Conservation (phyloP, 1,284 basidiomycete species). For the Athelia sp. region DNA sequence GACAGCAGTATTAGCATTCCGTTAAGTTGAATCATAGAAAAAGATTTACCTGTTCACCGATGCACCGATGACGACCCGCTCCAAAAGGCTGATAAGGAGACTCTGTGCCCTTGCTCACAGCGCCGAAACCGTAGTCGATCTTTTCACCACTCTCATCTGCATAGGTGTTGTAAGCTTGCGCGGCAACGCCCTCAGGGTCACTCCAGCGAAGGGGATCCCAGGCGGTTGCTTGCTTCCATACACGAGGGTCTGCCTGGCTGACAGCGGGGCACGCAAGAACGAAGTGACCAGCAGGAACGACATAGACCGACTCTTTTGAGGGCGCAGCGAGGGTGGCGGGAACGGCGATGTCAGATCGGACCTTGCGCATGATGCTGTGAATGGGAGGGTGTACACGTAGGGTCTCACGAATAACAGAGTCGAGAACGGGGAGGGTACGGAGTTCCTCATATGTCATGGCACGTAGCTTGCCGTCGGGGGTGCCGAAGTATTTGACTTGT, state of each 20-base stretch:
- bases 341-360: constrained; percentile 80
- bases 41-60: constrained; percentile 77
- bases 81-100: constrained; percentile 95
- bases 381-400: constrained; percentile 91
- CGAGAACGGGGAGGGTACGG: constrained; percentile 78
- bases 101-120: constrained; percentile 89
- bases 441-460: constrained; percentile 87
- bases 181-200: constrained; percentile 73
- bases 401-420: constrained; percentile 90
- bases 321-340: constrained; percentile 80
- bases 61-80: constrained; percentile 91
- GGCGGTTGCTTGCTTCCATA: constrained; percentile 72
- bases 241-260: constrained; percentile 79
- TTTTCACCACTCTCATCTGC: constrained; percentile 69
- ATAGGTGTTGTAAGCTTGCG: constrained; percentile 72
- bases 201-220: constrained; percentile 89
- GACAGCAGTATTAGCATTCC: constrained; percentile 6
- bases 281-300: constrained; percentile 90
- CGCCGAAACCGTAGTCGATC: constrained; percentile 94
- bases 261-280: constrained; percentile 90
- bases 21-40: too few relatives aligned
- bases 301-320: constrained; percentile 66
- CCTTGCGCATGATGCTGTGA: constrained; percentile 89
- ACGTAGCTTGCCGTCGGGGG: constrained; percentile 77
- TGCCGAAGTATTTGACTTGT: constrained; percentile 81